Percentiles rank a stretch among this genome's conserved stretches.
phyloP scores from a whole-genome alignment of 305 asterid species.

The Plantago lanceolata region DNA sequence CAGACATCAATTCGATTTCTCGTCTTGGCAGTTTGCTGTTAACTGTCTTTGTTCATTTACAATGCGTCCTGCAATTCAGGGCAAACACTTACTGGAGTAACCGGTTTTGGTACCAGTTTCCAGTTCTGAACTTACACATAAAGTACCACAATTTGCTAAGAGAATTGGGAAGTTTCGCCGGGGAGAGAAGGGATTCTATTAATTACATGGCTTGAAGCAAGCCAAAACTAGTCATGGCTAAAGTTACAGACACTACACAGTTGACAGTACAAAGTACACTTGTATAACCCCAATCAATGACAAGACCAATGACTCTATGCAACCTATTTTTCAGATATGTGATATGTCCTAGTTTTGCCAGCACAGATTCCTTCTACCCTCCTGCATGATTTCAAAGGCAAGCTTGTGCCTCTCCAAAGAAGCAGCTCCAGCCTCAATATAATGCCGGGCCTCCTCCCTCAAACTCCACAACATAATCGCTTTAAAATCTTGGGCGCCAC shows the following conservation, averaged over 20 bases:
- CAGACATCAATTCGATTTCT: no score
- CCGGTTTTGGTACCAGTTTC: not conserved
- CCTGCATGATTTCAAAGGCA: conserved; percentile 93
- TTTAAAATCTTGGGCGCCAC: conserved; percentile 61
- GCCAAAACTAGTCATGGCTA: not conserved
- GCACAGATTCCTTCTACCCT: conserved; percentile 82
- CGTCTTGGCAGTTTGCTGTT: no score
- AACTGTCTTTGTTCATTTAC: no score
- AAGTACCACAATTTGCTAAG: not conserved
- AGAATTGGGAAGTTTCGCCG: not conserved
- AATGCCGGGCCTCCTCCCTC: conserved; percentile 79
- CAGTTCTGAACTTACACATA: not conserved
- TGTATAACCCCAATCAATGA: not conserved
- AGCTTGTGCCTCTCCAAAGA: conserved; percentile 74
- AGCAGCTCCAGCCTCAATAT: conserved; percentile 71
- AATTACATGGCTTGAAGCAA: not conserved
- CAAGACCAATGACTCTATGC: conserved; percentile 15
- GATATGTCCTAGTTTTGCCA: conserved; percentile 61
- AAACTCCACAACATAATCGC: conserved; percentile 89
- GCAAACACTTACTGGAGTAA: no score
- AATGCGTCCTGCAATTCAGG: no score
- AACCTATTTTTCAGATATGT: conserved; percentile 27
- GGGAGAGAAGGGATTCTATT: not conserved
- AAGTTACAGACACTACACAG: not conserved
- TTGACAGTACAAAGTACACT: not conserved